Evolutionary conservation across 805 yeast genomes (phyloP).

Genomic region (Cyberlindnera mississippiensis): DNA sequence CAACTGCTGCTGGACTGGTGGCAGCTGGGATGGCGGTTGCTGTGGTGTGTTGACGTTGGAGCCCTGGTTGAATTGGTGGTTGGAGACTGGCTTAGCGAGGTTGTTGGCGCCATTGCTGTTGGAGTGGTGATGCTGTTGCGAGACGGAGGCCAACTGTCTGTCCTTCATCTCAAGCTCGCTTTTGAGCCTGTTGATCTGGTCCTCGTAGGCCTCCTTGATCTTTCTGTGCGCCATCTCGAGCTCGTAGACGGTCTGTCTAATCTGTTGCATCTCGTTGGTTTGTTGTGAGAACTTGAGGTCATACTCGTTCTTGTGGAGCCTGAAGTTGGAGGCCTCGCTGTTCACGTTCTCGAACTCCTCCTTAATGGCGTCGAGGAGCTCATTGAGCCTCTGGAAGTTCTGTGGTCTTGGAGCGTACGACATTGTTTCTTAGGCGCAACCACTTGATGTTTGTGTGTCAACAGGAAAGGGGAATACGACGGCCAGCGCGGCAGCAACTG

Average conservation of each 20-base stretch:
- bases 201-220: conserved; percentile 94
- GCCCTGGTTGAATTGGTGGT: conserved; percentile 16
- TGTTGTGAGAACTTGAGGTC: conserved; percentile 90
- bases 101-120: conserved; percentile 25
- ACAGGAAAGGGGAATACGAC: not conserved
- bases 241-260: conserved; percentile 90
- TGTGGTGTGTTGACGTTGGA: conserved; percentile 28
- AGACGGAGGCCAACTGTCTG: conserved; percentile 43
- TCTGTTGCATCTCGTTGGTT: conserved; percentile 88
- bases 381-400: conserved; percentile 47
- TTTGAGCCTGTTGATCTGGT: conserved; percentile 81
- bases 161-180: conserved; percentile 81
- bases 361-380: conserved; percentile 85
- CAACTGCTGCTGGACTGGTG: conserved; percentile 29
- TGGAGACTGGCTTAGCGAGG: conserved; percentile 23
- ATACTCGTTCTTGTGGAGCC: conserved; percentile 89
- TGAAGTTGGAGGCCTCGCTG: conserved; percentile 78
- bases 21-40: conserved; percentile 32
- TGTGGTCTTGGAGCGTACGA: conserved; percentile 30
- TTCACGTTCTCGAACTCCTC: conserved; percentile 84
- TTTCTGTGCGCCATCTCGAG: conserved; percentile 91
- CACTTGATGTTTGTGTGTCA: not conserved
- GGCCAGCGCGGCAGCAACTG: conserved; percentile 1
- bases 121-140: conserved; percentile 35
- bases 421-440: conserved; percentile 12